These are phyloP conservation scores for Plectosphaerella sp. DNA, from an alignment of 2,329 filamentous ascomycete species.

Conservation along the genomic window DNA sequence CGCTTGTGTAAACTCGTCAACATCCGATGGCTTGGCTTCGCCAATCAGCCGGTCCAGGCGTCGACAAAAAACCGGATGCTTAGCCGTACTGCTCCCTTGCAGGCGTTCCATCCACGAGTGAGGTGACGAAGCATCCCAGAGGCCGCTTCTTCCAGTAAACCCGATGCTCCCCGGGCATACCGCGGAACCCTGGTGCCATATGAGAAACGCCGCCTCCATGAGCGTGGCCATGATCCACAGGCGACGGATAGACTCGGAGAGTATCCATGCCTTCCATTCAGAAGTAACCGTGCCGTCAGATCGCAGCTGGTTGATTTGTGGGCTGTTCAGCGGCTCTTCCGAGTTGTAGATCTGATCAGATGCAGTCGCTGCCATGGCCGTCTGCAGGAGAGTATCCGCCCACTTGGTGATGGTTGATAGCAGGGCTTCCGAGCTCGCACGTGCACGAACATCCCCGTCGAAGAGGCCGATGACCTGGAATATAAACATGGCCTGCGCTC, in stretches of 20 bases:
- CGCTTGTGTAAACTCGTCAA: constrained; percentile 2
- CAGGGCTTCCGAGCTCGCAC: constrained; percentile 14
- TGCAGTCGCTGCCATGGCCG: neutral
- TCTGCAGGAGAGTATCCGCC: constrained; percentile 12
- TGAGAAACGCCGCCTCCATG: constrained; percentile 13
- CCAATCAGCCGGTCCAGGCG: neutral
- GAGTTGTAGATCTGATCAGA: neutral
- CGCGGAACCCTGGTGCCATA: constrained; percentile 7
- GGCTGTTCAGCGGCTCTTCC: neutral
- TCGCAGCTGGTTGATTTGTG: neutral
- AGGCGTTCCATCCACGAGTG: neutral
- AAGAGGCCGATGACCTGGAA: constrained; percentile 18
- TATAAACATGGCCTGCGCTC: constrained; percentile 16
- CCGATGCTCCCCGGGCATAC: constrained; percentile 15
- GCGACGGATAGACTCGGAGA: constrained; percentile 22
- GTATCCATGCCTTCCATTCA: constrained; percentile 23
- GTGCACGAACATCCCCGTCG: constrained; percentile 16
- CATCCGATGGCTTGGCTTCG: neutral
- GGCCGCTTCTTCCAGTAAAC: constrained; percentile 18
- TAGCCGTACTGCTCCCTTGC: neutral
- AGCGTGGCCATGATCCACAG: constrained; percentile 13
- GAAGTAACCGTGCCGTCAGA: constrained; percentile 6
- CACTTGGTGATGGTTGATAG: constrained; percentile 12
- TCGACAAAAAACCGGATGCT: neutral
- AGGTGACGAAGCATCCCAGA: constrained; percentile 21